Conservation (phyloP, 139 green algal genomes). For the Chlamydomonas schloesseri region DNA sequence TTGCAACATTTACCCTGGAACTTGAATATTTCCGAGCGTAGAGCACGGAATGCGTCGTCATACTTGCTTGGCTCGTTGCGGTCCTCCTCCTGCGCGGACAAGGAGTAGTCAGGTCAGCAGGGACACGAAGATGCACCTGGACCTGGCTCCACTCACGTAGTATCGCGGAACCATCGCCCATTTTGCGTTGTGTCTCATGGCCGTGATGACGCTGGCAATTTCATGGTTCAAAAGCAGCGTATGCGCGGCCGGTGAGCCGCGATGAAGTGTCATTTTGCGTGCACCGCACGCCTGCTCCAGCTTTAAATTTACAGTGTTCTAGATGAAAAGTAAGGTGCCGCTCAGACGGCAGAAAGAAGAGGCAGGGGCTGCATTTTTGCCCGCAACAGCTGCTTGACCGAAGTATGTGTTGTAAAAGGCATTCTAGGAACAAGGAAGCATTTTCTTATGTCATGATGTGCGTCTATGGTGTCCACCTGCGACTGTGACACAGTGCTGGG, state of each 20-base stretch:
- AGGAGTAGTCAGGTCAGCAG: neutral
- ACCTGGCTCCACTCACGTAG: constrained; percentile 57
- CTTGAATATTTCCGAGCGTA: constrained; percentile 87
- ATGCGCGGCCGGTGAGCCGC: neutral
- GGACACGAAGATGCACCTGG: neutral
- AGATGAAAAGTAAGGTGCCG: too few species aligned
- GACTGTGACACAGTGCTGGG: too few species aligned
- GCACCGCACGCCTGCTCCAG: too few species aligned
- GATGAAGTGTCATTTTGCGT: neutral
- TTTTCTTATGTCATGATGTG: too few species aligned
- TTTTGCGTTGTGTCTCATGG: constrained; percentile 85
- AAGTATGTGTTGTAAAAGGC: too few species aligned
- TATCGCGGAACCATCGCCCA: constrained; percentile 80
- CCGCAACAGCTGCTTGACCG: too few species aligned
- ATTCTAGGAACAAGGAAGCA: too few species aligned
- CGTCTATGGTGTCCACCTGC: too few species aligned
- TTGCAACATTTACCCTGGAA: constrained; percentile 52
- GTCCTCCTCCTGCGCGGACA: constrained; percentile 75
- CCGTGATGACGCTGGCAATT: constrained; percentile 81
- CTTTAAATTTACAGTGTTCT: neutral
- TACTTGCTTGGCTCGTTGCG: constrained; percentile 87
- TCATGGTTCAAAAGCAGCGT: constrained; percentile 86
- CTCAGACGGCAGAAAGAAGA: neutral
- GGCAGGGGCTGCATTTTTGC: too few species aligned
- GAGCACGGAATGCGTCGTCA: constrained; percentile 83